Conservation (phyloP, 441 rosid genomes). For the Breynia disticha region DNA sequence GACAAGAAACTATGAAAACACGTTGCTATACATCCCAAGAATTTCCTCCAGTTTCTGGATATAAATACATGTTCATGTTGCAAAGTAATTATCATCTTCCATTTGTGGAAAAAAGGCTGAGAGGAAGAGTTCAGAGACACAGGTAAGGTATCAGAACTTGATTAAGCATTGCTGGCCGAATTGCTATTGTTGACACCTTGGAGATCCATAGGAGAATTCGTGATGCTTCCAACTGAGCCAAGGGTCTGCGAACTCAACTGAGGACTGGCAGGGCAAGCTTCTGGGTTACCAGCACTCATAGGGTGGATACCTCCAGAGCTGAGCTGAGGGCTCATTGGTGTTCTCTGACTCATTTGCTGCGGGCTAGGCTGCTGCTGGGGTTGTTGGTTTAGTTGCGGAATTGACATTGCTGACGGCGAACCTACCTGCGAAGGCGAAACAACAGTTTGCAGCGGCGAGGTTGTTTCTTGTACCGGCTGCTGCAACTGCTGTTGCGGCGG, state of each 20-base stretch:
- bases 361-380: constrained; percentile 65
- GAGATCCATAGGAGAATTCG: constrained; percentile 89
- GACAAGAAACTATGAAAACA: too few species aligned
- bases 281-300: constrained; percentile 70
- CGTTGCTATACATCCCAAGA: too few species aligned
- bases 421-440: constrained; percentile 72
- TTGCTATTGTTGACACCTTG: constrained; percentile 83
- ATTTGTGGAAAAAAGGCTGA: too few species aligned
- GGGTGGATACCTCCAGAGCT: constrained; percentile 80
- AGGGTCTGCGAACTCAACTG: constrained; percentile 92
- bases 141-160: too few species aligned
- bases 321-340: constrained; percentile 95
- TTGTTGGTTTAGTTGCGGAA: constrained; percentile 52
- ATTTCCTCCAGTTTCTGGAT: too few species aligned
- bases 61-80: too few species aligned
- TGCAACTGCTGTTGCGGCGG: constrained; percentile 24
- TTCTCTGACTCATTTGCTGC: constrained; percentile 84
- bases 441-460: constrained; percentile 69
- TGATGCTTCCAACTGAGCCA: constrained; percentile 86
- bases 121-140: too few species aligned
- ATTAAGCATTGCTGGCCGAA: constrained; percentile 53
- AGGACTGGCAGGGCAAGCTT: constrained; percentile 86
- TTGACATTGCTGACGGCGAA: constrained; percentile 67
- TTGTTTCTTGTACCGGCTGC: constrained; percentile 43
- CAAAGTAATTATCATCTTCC: too few species aligned